Base-by-base conservation (phyloP, 225 moss, liverwort and hornwort species). In the Physcomitrium patens region DNA sequence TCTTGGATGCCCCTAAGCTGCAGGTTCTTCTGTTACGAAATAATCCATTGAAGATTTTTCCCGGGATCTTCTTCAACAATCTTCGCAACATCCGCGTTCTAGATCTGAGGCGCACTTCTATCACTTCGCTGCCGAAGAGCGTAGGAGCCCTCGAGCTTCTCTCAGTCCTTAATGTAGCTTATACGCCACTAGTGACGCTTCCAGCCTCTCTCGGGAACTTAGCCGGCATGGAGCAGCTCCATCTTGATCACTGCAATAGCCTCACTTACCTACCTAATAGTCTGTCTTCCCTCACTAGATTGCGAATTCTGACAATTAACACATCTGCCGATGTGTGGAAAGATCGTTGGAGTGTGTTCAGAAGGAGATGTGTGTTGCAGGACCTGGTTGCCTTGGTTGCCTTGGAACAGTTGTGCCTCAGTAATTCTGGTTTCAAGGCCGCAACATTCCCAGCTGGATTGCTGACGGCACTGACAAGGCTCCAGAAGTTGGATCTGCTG, bases 71-170 rank as follows among this genome's bases (percentile, higher is more conserved):
- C 54, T 74, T 65, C 0, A 4, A 6, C 44, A 65, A 74, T 1
- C 53, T 74, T 74, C 43, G 0, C 10, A 74, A 63, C 74, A 74
- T 65, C 64, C 74, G 74, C 53, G 65, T 74, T 5, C 74, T 74
- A 0, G 74, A 65, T 2, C 74, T 64, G 0, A 44, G 74, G 11
- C 0, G 2, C 0, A 73, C 43, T 12, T 43, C 24, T 17, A 45
- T 65, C 55, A 74, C 54, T 18, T 24, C 44, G 11, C 74, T 74
- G 0, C 74, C 74, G 6, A 74, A 65, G 74, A 74, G 63, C 1
- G 10, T 74, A 1, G 74, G 24, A 3, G 3, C 0, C 15, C 55
- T 74, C 63, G n/a, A 74, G 63, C 42, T 11, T 65, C 74, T 74
- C 14, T 0, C 1, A 7, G 65, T 74, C 43, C 74, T 74, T 11